Base-by-base conservation (phyloP, 2,329 filamentous ascomycete genomes). In the Neurospora crassa region DNA sequence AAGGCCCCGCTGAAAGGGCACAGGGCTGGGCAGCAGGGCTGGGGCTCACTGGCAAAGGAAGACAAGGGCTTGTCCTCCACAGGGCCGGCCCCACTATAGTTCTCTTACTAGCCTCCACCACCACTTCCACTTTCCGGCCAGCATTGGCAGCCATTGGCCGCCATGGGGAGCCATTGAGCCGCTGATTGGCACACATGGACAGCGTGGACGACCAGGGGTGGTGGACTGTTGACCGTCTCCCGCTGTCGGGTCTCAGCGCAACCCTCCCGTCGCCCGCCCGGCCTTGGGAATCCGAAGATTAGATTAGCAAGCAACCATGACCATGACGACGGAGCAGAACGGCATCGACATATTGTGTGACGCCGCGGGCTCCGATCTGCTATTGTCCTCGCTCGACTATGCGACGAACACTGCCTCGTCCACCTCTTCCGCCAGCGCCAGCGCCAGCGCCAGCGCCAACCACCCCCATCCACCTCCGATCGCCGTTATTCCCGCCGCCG, bases 281-380 rank as follows among this genome's bases (percentile, higher is more conserved):
- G 47, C 47, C 40, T 47, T 45, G 20, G 34, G 7, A 37, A 37
- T 37, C 34, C 5, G 7, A 37, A 37, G 34, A 12, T 69, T 24
- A 47, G 12, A 24, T 53, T 24, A 53, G 20, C 53, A 34, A 59
- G 20, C 53, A 18, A 63, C 40, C 37, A 24, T 68, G 53, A 76
- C 47, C 29, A 78, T 77, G 76, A 74, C 73, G 76, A 74, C 73
- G 20, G 75, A 76, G 72, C 76, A 76, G 63, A 77, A 75, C 72
- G 77, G 76, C 37, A 78, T 78, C 34, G 76, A 77, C 68, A 78
- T 78, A 34, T 71, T 78, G 41, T 78, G 77, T 69, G 76, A 78
- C 67, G 77, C 77, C 37, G 77, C 75, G n/a, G 74, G 75, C 40
- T 75, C 76, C 29, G 72, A 71, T 69, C 59, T 72, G 18, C 70